These are phyloP conservation scores for Phyllosticta paracitricarpa DNA, from an alignment of 2,329 filamentous ascomycete genomes.

Conservation along the genomic window DNA sequence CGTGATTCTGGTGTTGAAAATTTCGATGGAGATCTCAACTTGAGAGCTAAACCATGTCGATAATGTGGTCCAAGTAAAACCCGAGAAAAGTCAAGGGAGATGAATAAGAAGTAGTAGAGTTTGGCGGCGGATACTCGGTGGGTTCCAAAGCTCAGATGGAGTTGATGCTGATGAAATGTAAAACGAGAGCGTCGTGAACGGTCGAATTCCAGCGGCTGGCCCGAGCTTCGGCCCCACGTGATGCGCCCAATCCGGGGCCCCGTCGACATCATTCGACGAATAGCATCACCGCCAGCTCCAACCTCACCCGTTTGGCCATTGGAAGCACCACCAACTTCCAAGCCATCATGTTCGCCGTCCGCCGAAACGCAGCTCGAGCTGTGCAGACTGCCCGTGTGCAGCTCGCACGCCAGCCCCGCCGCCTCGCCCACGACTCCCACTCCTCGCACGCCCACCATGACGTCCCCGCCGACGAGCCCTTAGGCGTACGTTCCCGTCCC, in stretches of 20 bases:
- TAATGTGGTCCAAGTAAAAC: background rate
- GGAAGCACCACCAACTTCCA: conserved; percentile 9
- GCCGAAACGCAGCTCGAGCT: conserved; percentile 33
- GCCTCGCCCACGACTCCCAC: conserved; percentile 22
- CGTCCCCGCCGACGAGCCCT: conserved; percentile 36
- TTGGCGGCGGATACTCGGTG: background rate
- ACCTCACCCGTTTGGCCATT: background rate
- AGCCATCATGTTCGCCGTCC: conserved; percentile 34
- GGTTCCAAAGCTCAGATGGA: background rate
- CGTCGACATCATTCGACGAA: background rate
- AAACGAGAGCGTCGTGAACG: background rate
- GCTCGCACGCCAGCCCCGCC: conserved; percentile 30
- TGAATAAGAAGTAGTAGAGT: background rate
- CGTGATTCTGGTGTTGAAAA: background rate
- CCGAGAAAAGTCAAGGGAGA: background rate
- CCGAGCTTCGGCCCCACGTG: background rate
- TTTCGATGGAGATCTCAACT: background rate
- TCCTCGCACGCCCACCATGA: conserved; percentile 22
- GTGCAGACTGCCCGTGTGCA: conserved; percentile 28
- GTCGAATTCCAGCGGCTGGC: background rate
- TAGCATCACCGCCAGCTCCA: background rate
- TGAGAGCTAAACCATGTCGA: too few relatives aligned
- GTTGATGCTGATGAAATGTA: background rate
- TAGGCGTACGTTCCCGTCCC: conserved; percentile 37
- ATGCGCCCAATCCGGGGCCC: background rate